Evolutionary conservation across 495 filamentous ascomycete genomes (phyloP), one percentile per base, ranked within the genome.

Genomic region (Friedmanniomyces endolithicus): DNA sequence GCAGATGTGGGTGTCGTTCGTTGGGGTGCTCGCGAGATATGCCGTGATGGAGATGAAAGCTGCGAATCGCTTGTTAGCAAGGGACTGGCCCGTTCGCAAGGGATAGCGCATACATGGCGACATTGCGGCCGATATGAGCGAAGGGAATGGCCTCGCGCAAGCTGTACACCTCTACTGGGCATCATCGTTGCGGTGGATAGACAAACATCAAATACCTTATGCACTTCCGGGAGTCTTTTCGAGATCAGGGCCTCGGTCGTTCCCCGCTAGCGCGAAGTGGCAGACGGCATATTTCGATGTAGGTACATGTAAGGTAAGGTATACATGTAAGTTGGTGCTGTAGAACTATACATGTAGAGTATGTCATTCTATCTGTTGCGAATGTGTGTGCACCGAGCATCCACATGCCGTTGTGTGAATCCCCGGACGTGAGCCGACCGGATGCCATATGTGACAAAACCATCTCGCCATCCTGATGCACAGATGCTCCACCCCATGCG

Each of bases 161-260:
- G 20, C 17, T 22, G 44, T 14, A 63, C 44, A 8, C 64, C 64
- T 63, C 64, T 67, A 55, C 60, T 65, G 52, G 64, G 60, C 48
- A 67, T 67, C 64, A 67, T 65, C 48, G 8, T 52, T 25, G 48
- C 46, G 49, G 17, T 20, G 23, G 33, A 17, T 8, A 35, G 8
- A 16, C 8, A 16, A 19, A 41, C 37, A 41, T 4, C 6, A 16
- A 2, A 41, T n/a, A n/a, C n/a, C n/a, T n/a, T n/a, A n/a, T n/a
- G 14, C 37, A 41, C 37, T 41, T 14, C 37, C 12, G n/a, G 11
- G 11, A 48, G 23, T 8, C 45, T 48, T 48, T 48, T 48, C 27
- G 37, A 41, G 37, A 19, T 41, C 37, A 19, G 37, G 37, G 17
- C 14, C 37, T 41, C 17, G 37, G 37, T 48, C n/a, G n/a, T n/a